Evolutionary conservation across 2,329 filamentous ascomycete genomes (phyloP), one percentile per base, ranked within the genome.

Genomic region (Podosphaera aphanis): DNA sequence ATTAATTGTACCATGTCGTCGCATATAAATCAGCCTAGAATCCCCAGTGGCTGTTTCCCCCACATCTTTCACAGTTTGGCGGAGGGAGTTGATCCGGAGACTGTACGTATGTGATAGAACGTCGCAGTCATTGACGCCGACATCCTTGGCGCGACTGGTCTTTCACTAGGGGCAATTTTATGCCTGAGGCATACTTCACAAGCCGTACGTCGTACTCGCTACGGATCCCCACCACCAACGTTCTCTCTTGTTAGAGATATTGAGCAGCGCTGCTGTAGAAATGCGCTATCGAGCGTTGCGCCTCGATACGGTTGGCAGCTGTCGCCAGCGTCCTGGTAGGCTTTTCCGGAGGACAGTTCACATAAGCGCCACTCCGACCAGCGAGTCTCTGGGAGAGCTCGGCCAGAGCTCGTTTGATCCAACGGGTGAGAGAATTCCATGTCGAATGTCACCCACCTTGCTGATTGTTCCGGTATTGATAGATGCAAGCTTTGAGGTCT

Each of bases 401-500:
- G 13, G 29, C 29, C 5, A 33, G 29, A 33, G 15, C 15, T 59
- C 61, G 39, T 49, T 53, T 23, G 55, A 58, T 47, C 44, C 57
- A 45, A 50, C 53, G 48, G 53, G 51, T 53, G 10, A 1, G 54
- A 52, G 49, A 6, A 43, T 39, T 42, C 29, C 2, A 7, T 15
- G n/a, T 43, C 23, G 16, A 41, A 2, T 11, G 4, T 2, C 19
- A n/a, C 13, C 2, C 13, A 18, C 6, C 20, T 18, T 47, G 33
- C 51, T 50, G 27, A 51, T 37, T 2, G 10, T 25, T 21, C 40
- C 38, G 2, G 16, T 3, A 43, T 11, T 11, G 6, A 3, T 40
- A 94, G 90, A 95, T 71, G 90, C 90, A 46, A 77, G 78, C 48
- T 98, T 98, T 62, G 84, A 95, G 63, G 84, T 95, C 42, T 68